Evolutionary conservation across 495 filamentous ascomycete species (phyloP).

Genomic region (Xylaria grammica): DNA sequence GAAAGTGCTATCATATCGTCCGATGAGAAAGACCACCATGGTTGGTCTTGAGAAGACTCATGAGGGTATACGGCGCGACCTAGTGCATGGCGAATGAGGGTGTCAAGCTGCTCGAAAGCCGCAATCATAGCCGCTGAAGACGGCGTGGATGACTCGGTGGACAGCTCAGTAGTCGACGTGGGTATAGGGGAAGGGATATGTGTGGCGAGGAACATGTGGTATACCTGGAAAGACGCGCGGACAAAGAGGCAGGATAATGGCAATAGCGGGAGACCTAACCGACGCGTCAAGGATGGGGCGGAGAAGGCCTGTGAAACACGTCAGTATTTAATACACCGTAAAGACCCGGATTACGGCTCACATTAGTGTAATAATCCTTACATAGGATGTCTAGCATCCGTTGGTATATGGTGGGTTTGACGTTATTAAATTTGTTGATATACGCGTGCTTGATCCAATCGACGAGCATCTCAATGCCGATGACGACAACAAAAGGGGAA

Average conservation of each 20-base stretch:
- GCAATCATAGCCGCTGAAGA: constrained; percentile 72
- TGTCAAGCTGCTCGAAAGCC: constrained; percentile 74
- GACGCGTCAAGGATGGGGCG: constrained; percentile 80
- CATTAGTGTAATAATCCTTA: constrained; percentile 97
- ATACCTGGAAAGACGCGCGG: constrained; percentile 91
- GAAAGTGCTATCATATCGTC: constrained; percentile 72
- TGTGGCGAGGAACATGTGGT: constrained; percentile 95
- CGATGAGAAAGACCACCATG: constrained; percentile 50
- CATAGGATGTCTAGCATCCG: constrained; percentile 90
- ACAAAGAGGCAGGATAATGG: constrained; percentile 95
- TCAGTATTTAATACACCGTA: background rate
- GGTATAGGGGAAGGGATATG: constrained; percentile 78
- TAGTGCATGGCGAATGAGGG: constrained; percentile 72
- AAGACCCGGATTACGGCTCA: constrained; percentile 39
- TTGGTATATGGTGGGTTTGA: constrained; percentile 84
- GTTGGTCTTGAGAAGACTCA: constrained; percentile 24
- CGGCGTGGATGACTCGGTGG: constrained; percentile 52
- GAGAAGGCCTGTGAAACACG: constrained; percentile 70
- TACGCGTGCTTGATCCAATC: constrained; percentile 98
- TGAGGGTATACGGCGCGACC: constrained; percentile 65
- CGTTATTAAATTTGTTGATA: constrained; percentile 98
- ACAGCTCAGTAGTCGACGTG: constrained; percentile 68
- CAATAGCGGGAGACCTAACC: constrained; percentile 89
- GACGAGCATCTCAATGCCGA: constrained; percentile 95
- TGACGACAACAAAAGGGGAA: constrained; percentile 87